Base-by-base conservation (phyloP, 805 yeast species). In the Saccharomycopsis fibuligera region DNA sequence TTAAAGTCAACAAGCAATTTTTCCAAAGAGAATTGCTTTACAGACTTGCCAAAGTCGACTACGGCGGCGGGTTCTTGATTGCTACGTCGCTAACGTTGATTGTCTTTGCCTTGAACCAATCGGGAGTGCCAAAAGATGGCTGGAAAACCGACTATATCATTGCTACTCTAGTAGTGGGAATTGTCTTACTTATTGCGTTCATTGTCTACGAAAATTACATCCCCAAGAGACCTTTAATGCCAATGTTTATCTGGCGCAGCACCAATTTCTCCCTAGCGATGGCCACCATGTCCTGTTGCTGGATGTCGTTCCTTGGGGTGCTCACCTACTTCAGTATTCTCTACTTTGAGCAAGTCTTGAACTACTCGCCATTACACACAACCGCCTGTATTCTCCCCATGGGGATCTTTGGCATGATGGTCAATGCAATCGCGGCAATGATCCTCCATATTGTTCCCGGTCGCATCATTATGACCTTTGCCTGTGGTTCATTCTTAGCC, bases 61-160 rank as follows among this genome's bases (percentile, higher is more conserved):
- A 67, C 49, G 49, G 64, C n/a, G 79, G 79, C 5, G 70, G 75
- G 3, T 45, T 68, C 3, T 54, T 74, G 22, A 65, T 73, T 5
- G 51, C 70, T 12, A 41, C 63, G 4, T 74, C 75, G 0, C 65
- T 72, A 48, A 62, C 69, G 2, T 55, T 72, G 39, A 62, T 74
- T 41, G 66, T 72, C 22, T 72, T 74, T 51, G 63, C 77, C 3
- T 59, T 73, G 35, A 68, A 76, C 3, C 72, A 73, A 51, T 72
- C 68, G 4, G 70, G 66, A 35, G 66, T 67, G 0, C 63, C 74
- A 1, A 54, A 60, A n/a, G 49, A 60, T 10, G 64, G 74, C 4
- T 74, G 78, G 78, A 58, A 57, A 36, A 71, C 78, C 9, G 69
- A 72, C 0, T 73, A 74, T 54, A 73, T 74, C 51, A 62, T 72